phyloP scores from a whole-genome alignment of 2,329 filamentous ascomycete genomes.

The Epichloe festucae region DNA sequence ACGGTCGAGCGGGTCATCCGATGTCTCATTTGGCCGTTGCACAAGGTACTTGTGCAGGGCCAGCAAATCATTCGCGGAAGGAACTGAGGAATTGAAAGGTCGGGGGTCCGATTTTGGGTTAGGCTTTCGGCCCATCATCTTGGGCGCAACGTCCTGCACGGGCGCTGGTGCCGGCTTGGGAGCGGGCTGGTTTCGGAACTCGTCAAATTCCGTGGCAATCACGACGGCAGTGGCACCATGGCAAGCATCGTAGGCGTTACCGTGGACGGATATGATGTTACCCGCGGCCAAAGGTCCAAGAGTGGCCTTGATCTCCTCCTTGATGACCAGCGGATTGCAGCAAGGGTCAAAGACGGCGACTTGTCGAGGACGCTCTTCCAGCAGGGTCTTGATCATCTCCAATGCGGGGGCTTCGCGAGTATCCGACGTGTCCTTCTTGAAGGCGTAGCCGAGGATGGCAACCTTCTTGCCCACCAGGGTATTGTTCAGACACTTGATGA shows the following conservation, averaged over 20 bases:
- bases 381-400: conserved; percentile 51
- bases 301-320: conserved; percentile 35
- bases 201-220: conserved; percentile 44
- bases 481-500: conserved; percentile 55
- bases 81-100: conserved; percentile 25
- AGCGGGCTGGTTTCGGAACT: conserved; percentile 33
- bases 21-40: conserved; percentile 16
- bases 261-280: conserved; percentile 33
- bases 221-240: conserved; percentile 34
- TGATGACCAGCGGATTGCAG: conserved; percentile 37
- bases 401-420: conserved; percentile 59
- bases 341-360: conserved; percentile 58
- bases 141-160: conserved; percentile 15
- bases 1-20: conserved; percentile 31
- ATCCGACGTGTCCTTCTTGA: conserved; percentile 69
- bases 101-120: conserved; percentile 32
- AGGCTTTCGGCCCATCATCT: conserved; percentile 23
- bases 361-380: conserved; percentile 50
- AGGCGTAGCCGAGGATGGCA: conserved; percentile 61
- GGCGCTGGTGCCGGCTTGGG: conserved; percentile 17
- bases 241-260: conserved; percentile 37
- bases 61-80: conserved; percentile 33
- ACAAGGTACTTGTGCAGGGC: conserved; percentile 34
- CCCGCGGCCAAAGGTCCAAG: conserved; percentile 26
- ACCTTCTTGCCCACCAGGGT: conserved; percentile 59